These are phyloP conservation scores for Schizonepeta tenuifolia DNA, from an alignment of 257 asterid species.

Conservation along the genomic window DNA sequence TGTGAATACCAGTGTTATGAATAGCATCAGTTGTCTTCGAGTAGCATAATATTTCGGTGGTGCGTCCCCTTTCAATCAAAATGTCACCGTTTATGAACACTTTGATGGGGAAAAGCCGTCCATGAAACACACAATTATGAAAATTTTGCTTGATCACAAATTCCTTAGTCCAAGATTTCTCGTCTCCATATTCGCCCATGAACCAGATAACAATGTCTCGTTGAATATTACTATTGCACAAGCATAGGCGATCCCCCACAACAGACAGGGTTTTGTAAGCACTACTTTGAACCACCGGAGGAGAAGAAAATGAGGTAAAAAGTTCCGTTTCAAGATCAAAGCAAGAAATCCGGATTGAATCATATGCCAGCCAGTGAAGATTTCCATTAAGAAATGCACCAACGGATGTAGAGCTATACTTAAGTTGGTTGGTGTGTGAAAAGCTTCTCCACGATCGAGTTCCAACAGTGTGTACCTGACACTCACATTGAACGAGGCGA, in stretches of 20 bases:
- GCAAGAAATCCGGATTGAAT: no score
- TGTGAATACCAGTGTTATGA: not conserved
- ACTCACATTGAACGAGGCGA: no score
- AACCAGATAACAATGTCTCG: not conserved
- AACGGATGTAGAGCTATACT: no score
- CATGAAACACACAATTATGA: not conserved
- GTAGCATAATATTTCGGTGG: not conserved
- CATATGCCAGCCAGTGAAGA: not conserved
- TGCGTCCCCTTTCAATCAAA: not conserved
- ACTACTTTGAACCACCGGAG: not conserved
- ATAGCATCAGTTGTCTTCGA: not conserved
- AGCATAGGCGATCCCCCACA: not conserved
- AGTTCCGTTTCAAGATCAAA: no score
- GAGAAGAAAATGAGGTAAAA: not conserved
- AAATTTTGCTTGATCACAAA: not conserved
- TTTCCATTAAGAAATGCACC: not conserved
- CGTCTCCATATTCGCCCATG: not conserved
- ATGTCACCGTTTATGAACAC: conserved; percentile 10
- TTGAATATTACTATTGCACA: not conserved
- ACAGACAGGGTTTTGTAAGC: not conserved
- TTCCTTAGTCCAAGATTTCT: not conserved
- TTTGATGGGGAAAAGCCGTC: not conserved
- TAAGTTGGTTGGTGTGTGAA: no score
- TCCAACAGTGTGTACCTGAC: not conserved
- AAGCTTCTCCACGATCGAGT: not conserved